phyloP scores from a whole-genome alignment of 208 protist species.

The Sergeia podlipaevii region DNA sequence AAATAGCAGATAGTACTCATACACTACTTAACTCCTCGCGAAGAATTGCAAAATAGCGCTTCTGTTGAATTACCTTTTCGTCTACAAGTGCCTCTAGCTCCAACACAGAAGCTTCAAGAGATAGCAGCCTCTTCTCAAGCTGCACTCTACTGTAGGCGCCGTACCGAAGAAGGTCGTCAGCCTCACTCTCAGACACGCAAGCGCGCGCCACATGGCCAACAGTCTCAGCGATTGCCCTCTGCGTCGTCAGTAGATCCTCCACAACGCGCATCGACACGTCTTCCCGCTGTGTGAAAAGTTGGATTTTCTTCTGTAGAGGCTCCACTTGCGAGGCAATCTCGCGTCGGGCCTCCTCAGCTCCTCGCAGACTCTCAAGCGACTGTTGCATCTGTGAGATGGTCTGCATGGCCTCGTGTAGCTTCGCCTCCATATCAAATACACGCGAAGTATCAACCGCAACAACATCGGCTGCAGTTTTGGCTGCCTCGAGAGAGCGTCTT shows the following conservation, averaged over 20 bases:
- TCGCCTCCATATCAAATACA: constrained; percentile 50
- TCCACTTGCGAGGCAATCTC: constrained; percentile 14
- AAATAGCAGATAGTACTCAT: too few relatives aligned
- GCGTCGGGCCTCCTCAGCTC: neutral
- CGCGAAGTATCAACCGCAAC: constrained; percentile 33
- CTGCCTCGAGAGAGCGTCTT: constrained; percentile 30
- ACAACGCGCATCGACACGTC: constrained; percentile 17
- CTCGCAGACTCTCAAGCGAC: constrained; percentile 10
- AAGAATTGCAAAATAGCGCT: too few relatives aligned
- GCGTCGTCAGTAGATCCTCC: constrained; percentile 26
- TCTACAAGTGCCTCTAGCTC: too few relatives aligned
- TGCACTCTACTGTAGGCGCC: too few relatives aligned
- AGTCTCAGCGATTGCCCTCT: constrained; percentile 20
- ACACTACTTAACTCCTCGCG: too few relatives aligned
- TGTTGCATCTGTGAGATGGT: constrained; percentile 19
- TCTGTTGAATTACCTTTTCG: too few relatives aligned
- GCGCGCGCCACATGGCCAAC: constrained; percentile 16
- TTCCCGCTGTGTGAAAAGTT: too few relatives aligned
- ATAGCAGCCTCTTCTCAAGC: too few relatives aligned
- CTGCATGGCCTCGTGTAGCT: constrained; percentile 26
- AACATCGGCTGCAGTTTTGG: constrained; percentile 49
- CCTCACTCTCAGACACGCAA: too few relatives aligned
- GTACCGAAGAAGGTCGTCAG: too few relatives aligned
- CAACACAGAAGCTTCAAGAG: too few relatives aligned
- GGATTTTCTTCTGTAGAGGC: neutral